Base-by-base conservation (phyloP, 1,284 basidiomycete species). In the Puccinia coronata region DNA sequence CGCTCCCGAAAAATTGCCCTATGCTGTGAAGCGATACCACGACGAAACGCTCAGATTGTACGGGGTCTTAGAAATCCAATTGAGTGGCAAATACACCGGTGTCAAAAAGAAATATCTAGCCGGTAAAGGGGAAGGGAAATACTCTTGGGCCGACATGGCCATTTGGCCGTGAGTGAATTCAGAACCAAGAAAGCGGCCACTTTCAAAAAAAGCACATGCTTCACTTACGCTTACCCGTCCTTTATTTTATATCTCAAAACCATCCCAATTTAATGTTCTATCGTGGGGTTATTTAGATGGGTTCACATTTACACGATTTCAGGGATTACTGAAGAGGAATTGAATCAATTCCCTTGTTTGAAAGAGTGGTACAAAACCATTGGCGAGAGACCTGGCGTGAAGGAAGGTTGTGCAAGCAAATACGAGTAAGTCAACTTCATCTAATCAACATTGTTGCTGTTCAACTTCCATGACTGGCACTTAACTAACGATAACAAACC, bases 41-140 rank as follows among this genome's bases (percentile, higher is more conserved):
- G 83, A 83, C 43, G 83, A 83, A 76, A 83, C 83, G 57, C 73
- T 82, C 65, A 80, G 83, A 65, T 76, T 83, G 12, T 82, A 82
- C 51, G 81, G 75, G 11, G 83, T 83, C 47, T 72, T 83, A 61
- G 83, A 83, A 31, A 76, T 61, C 23, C 53, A 67, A 53, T 79
- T 83, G 11, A 82, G 43, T 61, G 71, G 28, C 47, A 79, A 47
- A n/a, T 70, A 34, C 67, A 43, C 49, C 11, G 72, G 72, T 16
- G 55, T 75, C 51, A 75, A 61, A 47, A 77, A 63, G 51, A 63
- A 77, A 34, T 77, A 77, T 65, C 61, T 77, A 23, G 75, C 47
- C 31, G 75, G 75, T 4, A 47, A 67, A 31, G 75, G 75, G 34
- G 61, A 53, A n/a, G 75, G 75, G 14, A 77, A 77, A 55, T 77